These are phyloP conservation scores for Suaeda aralocaspica DNA, from an alignment of 148 eudicot genomes.

Conservation along the genomic window DNA sequence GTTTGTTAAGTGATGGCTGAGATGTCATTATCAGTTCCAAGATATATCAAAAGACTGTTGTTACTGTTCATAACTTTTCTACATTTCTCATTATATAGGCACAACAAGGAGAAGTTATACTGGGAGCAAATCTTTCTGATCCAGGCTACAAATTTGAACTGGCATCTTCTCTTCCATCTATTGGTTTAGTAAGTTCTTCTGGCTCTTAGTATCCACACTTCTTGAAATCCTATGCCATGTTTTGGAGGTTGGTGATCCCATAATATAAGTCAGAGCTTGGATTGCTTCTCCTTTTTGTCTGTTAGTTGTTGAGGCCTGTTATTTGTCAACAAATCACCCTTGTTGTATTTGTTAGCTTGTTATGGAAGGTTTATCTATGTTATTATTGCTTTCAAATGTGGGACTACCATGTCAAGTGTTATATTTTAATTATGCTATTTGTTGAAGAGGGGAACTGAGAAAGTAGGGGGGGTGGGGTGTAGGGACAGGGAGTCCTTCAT, in stretches of 20 bases:
- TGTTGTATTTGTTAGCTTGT: neutral
- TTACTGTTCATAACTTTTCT: neutral
- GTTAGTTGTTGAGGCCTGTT: constrained; percentile 4
- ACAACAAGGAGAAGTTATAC: constrained; percentile 68
- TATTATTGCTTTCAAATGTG: neutral
- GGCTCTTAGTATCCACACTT: constrained; percentile 8
- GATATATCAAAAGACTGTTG: neutral
- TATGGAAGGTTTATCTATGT: neutral
- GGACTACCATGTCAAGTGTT: neutral
- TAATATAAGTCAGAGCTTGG: neutral
- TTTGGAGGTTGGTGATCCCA: neutral
- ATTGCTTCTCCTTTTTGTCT: neutral
- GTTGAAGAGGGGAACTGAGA: neutral
- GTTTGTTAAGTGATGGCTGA: neutral
- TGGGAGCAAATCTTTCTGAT: constrained; percentile 80
- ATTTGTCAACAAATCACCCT: neutral
- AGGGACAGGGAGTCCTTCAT: no score
- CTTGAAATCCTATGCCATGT: neutral
- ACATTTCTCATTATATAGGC: constrained; percentile 38
- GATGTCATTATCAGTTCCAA: neutral
- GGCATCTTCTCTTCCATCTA: constrained; percentile 65
- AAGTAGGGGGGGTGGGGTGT: neutral
- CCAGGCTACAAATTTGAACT: constrained; percentile 69
- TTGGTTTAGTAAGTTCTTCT: constrained; percentile 69
- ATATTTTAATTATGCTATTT: neutral